phyloP scores from a whole-genome alignment of 208 protist species.

The Leishmania turanica region DNA sequence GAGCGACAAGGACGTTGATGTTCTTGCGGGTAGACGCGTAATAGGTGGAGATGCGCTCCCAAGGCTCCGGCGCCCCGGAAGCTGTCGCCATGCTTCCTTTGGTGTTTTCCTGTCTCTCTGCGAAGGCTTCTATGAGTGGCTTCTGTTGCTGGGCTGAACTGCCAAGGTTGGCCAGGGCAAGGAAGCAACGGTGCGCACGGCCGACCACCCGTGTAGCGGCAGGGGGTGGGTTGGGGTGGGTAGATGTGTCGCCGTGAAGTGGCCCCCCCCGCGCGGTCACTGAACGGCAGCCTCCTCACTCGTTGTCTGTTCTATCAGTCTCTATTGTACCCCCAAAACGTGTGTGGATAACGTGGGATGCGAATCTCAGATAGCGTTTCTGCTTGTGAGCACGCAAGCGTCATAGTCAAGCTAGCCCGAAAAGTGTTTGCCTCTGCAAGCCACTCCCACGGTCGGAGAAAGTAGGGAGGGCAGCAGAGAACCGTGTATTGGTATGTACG shows the following conservation, averaged over 20 bases:
- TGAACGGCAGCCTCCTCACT: not conserved
- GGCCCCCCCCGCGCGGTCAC: not conserved
- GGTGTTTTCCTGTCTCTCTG: not conserved
- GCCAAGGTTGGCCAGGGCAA: not conserved
- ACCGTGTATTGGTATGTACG: not conserved
- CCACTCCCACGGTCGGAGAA: not conserved
- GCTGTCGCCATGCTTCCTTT: constrained; percentile 13
- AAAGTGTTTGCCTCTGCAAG: not conserved
- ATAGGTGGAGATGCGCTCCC: constrained; percentile 67
- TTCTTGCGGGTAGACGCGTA: constrained; percentile 69
- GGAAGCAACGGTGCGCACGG: not conserved
- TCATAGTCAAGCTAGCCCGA: not conserved
- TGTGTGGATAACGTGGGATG: not conserved
- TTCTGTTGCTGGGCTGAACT: not conserved
- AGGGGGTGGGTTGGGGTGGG: not conserved
- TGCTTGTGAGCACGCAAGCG: not conserved
- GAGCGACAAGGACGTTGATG: constrained; percentile 72
- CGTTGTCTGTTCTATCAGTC: not conserved
- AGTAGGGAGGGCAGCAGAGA: not conserved
- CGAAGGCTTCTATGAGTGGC: constrained; percentile 1
- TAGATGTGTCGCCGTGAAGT: not conserved
- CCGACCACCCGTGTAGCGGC: not conserved
- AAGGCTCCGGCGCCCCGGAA: constrained; percentile 41
- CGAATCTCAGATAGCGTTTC: not conserved
- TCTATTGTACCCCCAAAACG: not conserved